Evolutionary conservation across 345 rosid species (phyloP), one percentile per base, ranked within the genome.

Genomic region (Aurinia saxatilis): DNA sequence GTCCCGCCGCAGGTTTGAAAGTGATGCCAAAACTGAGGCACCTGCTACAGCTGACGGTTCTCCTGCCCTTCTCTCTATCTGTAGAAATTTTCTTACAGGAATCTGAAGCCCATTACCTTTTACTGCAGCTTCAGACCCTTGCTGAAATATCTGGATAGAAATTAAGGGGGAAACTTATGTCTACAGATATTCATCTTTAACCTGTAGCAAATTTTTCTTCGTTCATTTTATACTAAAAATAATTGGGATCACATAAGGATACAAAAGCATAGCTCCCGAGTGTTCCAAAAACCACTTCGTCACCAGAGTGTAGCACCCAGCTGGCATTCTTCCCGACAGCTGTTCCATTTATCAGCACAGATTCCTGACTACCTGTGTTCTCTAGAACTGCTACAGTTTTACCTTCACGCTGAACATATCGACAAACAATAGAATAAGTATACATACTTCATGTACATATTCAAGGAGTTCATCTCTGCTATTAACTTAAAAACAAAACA

Each of bases 401-500:
- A 54, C 83, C 83, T 74, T 80, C 82, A n/a, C 60, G 74, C 97
- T 90, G 97, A 78, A 76, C 85, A 87, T 77, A 95, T 77, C 79
- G 75, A 87, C 71, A 82, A 78, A 77, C 72, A 79, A 78, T 90
- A 81, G 83, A 87, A 73, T 27, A 27, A 27, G 31, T 5, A 80
- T 77, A 77, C 79, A 81, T 71, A 77, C 81, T 77, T 78, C 31
- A 27, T 73, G 48, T 65, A 77, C 82, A 82, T 81, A 61, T 61
- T 70, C 68, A 72, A 71, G 79, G 80, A 77, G 81, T 78, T 80
- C 75, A 73, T 78, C 81, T 70, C 85, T 74, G 70, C 74, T 72
- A 74, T 73, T 33, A 55, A 69, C 64, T 53, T 49, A 62, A 63
- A 38, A 17, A 31, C 17, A 40, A 56, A 47, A n/a, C n/a, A n/a